Conservation (phyloP, 2,329 filamentous ascomycete genomes). For the Scedosporium boydii region DNA sequence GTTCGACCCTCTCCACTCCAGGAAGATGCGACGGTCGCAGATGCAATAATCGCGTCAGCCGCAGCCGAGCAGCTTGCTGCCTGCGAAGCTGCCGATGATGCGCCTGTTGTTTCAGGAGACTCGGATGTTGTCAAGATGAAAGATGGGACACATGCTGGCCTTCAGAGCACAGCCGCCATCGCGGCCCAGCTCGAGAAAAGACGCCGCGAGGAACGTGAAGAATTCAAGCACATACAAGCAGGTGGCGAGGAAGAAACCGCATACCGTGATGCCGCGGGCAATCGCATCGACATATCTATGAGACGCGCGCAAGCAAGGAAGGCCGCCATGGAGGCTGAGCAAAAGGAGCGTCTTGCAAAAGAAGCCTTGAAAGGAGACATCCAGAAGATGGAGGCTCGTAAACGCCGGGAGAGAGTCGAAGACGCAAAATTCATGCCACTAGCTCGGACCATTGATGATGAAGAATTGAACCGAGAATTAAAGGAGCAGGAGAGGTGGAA, state of each 20-base stretch:
- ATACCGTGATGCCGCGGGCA: constrained; percentile 87
- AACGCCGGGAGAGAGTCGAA: constrained; percentile 56
- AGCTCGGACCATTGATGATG: constrained; percentile 74
- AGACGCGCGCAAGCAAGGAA: constrained; percentile 78
- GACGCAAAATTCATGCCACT: constrained; percentile 78
- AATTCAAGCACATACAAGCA: constrained; percentile 34
- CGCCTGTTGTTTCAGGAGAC: constrained; percentile 33
- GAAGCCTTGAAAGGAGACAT: constrained; percentile 77
- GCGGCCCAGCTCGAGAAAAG: constrained; percentile 58
- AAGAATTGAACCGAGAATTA: constrained; percentile 73
- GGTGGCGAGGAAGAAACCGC: constrained; percentile 65
- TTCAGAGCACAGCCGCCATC: constrained; percentile 77
- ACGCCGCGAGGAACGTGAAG: constrained; percentile 51
- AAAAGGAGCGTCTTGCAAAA: constrained; percentile 57
- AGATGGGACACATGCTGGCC: constrained; percentile 75
- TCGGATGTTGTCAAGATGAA: constrained; percentile 61
- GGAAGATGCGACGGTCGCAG: constrained; percentile 45
- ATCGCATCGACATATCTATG: constrained; percentile 90
- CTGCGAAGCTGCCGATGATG: constrained; percentile 36
- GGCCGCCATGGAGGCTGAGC: constrained; percentile 54
- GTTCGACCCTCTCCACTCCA: constrained; percentile 4
- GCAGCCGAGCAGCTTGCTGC: constrained; percentile 55
- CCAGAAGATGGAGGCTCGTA: constrained; percentile 59
- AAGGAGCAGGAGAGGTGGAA: constrained; percentile 77
- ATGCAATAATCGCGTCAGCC: constrained; percentile 66